Evolutionary conservation across 2,329 filamentous ascomycete species (phyloP).

Genomic region (Diaporthe sp.): DNA sequence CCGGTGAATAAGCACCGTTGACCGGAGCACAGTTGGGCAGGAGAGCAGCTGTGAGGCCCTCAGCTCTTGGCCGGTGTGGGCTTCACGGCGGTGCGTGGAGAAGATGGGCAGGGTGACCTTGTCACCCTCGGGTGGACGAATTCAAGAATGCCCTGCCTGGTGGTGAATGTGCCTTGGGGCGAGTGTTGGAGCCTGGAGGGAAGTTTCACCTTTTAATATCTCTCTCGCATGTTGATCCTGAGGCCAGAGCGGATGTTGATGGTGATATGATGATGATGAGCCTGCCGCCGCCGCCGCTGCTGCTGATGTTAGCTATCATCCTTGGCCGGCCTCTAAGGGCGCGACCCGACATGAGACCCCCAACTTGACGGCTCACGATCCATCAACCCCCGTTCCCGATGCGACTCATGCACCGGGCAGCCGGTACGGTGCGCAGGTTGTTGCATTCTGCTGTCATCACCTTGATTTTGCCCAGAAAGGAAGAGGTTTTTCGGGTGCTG

Average conservation of each 20-base stretch:
- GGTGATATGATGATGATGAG: not conserved
- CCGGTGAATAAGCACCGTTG: not conserved
- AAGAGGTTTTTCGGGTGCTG: not conserved
- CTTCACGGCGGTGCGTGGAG: not conserved
- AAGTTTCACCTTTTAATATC: conserved; percentile 32
- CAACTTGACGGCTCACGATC: not conserved
- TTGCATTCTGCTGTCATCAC: conserved; percentile 29
- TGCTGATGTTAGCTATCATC: not conserved
- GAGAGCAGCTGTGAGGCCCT: not conserved
- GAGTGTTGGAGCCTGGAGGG: conserved; percentile 9
- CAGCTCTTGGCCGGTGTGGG: not conserved
- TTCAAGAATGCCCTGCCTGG: not conserved
- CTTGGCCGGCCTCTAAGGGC: not conserved
- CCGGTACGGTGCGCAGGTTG: conserved; percentile 9
- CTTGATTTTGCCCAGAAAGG: conserved; percentile 28
- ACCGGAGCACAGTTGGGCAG: not conserved
- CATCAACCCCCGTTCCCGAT: conserved; percentile 7
- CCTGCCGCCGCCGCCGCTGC: too few relatives aligned
- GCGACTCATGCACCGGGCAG: conserved; percentile 24
- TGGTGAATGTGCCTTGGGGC: conserved; percentile 8
- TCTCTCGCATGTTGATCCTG: conserved; percentile 4
- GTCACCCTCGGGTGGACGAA: not conserved
- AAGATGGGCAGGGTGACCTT: conserved; percentile 3
- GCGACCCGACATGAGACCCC: conserved; percentile 17
- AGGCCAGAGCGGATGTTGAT: not conserved